Base-by-base conservation (phyloP, 352 stramenopile species). In the Globisporangium apiculatum region DNA sequence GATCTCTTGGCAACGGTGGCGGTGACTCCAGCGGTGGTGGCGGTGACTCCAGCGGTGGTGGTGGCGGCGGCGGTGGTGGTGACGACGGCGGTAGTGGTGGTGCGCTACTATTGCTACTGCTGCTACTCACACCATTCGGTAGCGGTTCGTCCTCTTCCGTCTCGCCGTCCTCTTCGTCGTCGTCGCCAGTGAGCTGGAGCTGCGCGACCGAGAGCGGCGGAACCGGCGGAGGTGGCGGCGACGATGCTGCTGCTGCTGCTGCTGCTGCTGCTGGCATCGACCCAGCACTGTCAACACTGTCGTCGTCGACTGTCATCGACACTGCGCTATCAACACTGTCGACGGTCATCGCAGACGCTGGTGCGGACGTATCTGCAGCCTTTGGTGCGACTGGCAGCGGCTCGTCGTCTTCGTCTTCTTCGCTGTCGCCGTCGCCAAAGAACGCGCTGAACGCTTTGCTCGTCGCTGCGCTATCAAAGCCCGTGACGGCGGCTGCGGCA, bases 401-500 rank as follows among this genome's bases (percentile, higher is more conserved):
- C 45, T 89, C 79, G 49, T 89, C 79, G 62, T 89, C 79, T 60
- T 86, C 73, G 56, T 62, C 79, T 60, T 86, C 73, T 60, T 62
- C 53, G 4, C 71, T 82, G 50, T 71, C 83, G 18, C 70, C 76
- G 53, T 87, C 73, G 12, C 87, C 69, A 46, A 92, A 77, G 55
- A 93, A 89, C 3, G 80, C 81, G n/a, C 73, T 84, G 42, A 87
- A 83, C 17, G 80, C 79, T 50, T 89, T 76, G 38, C 71, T 83
- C 38, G 79, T 89, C 18, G 79, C 79, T 53, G 73, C 66, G 0
- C 71, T 72, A 53, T 86, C 86, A 60, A 87, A 93, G 7, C 54
- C 54, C 3, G 67, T 52, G 1, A 64, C 41, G 7, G n/a, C 9
- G 7, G 14, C n/a, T 7, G 14, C 45, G 14, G 67, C 54, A 2